phyloP scores from a whole-genome alignment of 208 protist genomes.

The Leishmania major region DNA sequence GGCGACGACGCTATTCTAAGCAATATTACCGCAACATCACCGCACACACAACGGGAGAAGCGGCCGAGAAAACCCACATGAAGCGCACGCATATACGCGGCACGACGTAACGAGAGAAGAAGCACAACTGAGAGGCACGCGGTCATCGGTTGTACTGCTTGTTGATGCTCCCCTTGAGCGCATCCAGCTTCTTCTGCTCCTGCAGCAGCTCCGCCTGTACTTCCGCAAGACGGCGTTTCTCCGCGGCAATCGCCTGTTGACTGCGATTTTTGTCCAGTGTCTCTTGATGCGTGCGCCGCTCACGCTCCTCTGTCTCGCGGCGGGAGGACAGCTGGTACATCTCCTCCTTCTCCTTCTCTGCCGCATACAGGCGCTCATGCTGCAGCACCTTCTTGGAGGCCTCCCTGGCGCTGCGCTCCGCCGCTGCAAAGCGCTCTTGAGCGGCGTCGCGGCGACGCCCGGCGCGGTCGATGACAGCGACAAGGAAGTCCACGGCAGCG shows the following conservation, averaged over 20 bases:
- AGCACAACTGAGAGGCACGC: background rate
- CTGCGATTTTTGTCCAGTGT: constrained; percentile 43
- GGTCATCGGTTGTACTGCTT: constrained; percentile 50
- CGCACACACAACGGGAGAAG: background rate
- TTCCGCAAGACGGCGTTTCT: constrained; percentile 47
- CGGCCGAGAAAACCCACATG: background rate
- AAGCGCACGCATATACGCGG: background rate
- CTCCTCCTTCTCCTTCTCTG: constrained; percentile 63
- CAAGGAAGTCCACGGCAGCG: constrained; percentile 39
- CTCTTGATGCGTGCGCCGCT: constrained; percentile 50
- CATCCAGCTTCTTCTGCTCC: constrained; percentile 42
- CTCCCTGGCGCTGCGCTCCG: constrained; percentile 35
- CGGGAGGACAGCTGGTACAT: constrained; percentile 42
- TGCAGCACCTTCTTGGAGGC: constrained; percentile 30
- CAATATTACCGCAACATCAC: background rate
- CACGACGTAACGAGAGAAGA: background rate
- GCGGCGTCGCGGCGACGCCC: constrained; percentile 29
- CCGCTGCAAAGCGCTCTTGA: constrained; percentile 28
- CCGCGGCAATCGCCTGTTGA: constrained; percentile 47
- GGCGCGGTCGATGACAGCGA: constrained; percentile 43
- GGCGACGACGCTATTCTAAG: background rate
- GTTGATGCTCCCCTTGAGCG: constrained; percentile 62
- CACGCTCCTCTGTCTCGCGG: constrained; percentile 52
- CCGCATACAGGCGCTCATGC: constrained; percentile 34
- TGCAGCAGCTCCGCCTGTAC: constrained; percentile 47